Evolutionary conservation across 2,329 filamentous ascomycete species (phyloP), one percentile per base, ranked within the genome.

Genomic region (Sporothrix dimorphospora): DNA sequence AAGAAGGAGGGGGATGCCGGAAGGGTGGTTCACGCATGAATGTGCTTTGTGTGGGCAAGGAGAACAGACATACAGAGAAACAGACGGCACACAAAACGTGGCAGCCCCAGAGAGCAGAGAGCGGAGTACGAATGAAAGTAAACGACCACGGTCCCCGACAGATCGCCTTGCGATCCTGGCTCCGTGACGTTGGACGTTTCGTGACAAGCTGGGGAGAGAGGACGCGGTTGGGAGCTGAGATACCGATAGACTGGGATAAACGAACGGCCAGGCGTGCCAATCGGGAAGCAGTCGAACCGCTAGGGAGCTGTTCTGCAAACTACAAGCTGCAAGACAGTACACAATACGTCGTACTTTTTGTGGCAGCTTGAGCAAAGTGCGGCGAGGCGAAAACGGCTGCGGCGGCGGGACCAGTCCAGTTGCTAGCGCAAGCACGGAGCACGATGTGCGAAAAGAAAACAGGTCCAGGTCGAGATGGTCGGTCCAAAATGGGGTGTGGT

Each of bases 181-280:
- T 72, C 72, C 71, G 71, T 61, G 59, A 76, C 72, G 71, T 74
- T 75, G 65, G 71, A 66, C 69, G 75, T 74, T 69, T 79, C 79
- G 71, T 51, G 69, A 40, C 24, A 67, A 19, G 21, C 27, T n/a
- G 21, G 42, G 65, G 30, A 21, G 45, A 34, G 40, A 40, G 55
- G 24, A 45, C 3, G 40, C 30, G 11, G 11, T 9, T 24, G 55
- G 51, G 24, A 49, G 69, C 57, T 59, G 45, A n/a, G 49, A 24
- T 45, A 38, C 34, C 34, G 47, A 45, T n/a, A 71, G 45, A 49
- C 27, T 30, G 24, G 69, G 53, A 11, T 4, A 51, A 24, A 47
- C 19, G n/a, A 21, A 11, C 24, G 9, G 34, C 11, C 30, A 24
- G 34, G 21, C 19, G 57, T 24, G 53, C 53, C 27, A 19, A 14